Evolutionary conservation across 2,329 filamentous ascomycete genomes (phyloP).

Genomic region (Penicillium thymicola): DNA sequence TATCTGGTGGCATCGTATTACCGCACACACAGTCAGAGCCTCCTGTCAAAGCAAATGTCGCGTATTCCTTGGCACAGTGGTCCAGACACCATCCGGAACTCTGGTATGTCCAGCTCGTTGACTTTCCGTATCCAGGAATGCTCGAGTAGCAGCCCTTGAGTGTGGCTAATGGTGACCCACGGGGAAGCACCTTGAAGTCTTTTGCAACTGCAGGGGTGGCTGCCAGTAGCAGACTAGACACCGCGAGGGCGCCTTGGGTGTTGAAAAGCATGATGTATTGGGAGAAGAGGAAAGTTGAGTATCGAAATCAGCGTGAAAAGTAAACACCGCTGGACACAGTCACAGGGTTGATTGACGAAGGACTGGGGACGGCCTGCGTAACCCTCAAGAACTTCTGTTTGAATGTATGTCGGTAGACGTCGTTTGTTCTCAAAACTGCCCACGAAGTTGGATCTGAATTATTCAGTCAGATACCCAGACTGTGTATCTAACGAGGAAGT

Average conservation of each 20-base stretch:
- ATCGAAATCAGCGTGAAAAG: slow-evolving; percentile 3
- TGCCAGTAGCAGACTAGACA: slow-evolving; percentile 27
- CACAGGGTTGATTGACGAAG: slow-evolving; percentile 19
- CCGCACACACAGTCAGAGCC: slow-evolving; percentile 72
- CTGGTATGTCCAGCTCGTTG: slow-evolving; percentile 53
- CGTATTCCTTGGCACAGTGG: slow-evolving; percentile 48
- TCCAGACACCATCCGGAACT: slow-evolving; percentile 55
- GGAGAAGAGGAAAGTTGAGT: slow-evolving; percentile 3
- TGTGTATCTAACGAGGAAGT: neutral
- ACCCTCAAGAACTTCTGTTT: slow-evolving; percentile 28
- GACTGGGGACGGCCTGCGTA: slow-evolving; percentile 40
- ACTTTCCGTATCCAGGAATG: slow-evolving; percentile 45
- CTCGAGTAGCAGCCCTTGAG: slow-evolving; percentile 53
- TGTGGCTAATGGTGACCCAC: slow-evolving; percentile 15
- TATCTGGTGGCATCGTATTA: slow-evolving; percentile 59
- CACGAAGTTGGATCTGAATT: slow-evolving; percentile 1
- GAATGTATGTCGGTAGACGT: slow-evolving; percentile 4
- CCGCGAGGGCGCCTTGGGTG: slow-evolving; percentile 24
- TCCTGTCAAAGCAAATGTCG: slow-evolving; percentile 62
- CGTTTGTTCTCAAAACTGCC: neutral
- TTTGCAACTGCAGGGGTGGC: slow-evolving; percentile 18
- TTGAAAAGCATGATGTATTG: slow-evolving; percentile 29
- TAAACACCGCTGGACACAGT: slow-evolving; percentile 23
- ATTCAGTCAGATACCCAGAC: neutral
- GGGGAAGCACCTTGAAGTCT: slow-evolving; percentile 18